Evolutionary conservation across 129 eudicot genomes (phyloP).

Genomic region (Cynara cardunculus): DNA sequence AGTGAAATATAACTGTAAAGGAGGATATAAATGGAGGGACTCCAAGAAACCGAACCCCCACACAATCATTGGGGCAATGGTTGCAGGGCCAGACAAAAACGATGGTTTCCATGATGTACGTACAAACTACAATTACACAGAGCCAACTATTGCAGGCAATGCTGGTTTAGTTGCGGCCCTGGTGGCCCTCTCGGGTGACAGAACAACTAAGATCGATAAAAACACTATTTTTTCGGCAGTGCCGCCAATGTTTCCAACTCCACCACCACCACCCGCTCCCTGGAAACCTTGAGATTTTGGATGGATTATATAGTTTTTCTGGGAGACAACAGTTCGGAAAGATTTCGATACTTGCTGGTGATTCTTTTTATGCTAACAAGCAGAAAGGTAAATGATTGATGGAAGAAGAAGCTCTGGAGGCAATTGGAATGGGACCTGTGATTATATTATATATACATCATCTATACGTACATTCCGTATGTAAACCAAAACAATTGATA

Average conservation of each 20-base stretch:
- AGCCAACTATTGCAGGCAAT: slow-evolving; percentile 82
- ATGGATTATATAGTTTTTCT: slow-evolving; percentile 2
- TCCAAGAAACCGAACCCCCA: slow-evolving; percentile 62
- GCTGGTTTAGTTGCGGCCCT: slow-evolving; percentile 87
- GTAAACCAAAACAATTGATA: slow-evolving; percentile 5
- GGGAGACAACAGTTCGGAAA: slow-evolving; percentile 1
- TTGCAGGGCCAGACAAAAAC: slow-evolving; percentile 76
- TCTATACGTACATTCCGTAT: neutral
- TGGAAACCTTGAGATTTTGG: slow-evolving; percentile 51
- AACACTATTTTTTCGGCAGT: slow-evolving; percentile 81
- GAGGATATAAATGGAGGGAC: slow-evolving; percentile 86
- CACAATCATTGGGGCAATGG: slow-evolving; percentile 69
- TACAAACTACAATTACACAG: slow-evolving; percentile 79
- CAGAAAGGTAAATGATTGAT: slow-evolving; percentile 1
- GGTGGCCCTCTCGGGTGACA: slow-evolving; percentile 71
- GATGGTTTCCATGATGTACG: slow-evolving; percentile 83
- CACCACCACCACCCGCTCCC: slow-evolving; percentile 73
- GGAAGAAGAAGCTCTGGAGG: slow-evolving; percentile 5
- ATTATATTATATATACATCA: neutral
- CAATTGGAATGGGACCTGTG: neutral
- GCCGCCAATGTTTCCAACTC: slow-evolving; percentile 73
- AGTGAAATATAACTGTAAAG: slow-evolving; percentile 68
- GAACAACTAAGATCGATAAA: slow-evolving; percentile 47
- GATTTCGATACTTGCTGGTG: neutral
- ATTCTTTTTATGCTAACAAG: slow-evolving; percentile 4